Evolutionary conservation across 2,329 filamentous ascomycete genomes (phyloP), one percentile per base, ranked within the genome.

Genomic region (Alternaria viburni): DNA sequence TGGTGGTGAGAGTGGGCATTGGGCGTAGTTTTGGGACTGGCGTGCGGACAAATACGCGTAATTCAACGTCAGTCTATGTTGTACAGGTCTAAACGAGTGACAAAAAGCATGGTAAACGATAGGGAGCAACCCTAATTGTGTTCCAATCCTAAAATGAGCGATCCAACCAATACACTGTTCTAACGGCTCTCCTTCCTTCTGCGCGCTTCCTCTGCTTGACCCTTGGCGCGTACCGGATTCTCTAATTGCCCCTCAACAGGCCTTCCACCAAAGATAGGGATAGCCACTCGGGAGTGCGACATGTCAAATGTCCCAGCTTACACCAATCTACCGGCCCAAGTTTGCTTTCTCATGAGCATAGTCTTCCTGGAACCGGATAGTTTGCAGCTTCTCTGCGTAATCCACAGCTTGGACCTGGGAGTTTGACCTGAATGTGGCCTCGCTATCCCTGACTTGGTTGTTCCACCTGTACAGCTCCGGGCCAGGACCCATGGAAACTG

Each of bases 391-490:
- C 13, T 36, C 9, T 13, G 59, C 59, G 17, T 61, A 61, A 30
- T 51, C 23, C 1, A 21, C 47, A 12, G 12, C 8, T 6, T 46
- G 19, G 1, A 15, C 15, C 15, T 51, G 59, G 19, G 46, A 46
- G 10, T 32, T 28, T 12, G 26, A 36, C 41, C 59, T 32, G 23
- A 41, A 55, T 7, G 57, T 63, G 12, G 30, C 61, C 11, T 61
- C 59, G 21, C 59, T 57, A 13, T 61, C 54, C n/a, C 52, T 57
- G 4, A 21, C 12, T 41, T 60, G 44, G 23, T 36, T 49, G 46
- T 60, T 60, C 63, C 63, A 66, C 25, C 63, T 59, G 23, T 63
- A 63, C 26, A 66, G 25, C 28, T 66, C 52, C 5, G 63, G 63
- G 3, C 49, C 63, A 17, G 47, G 21, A 10, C 51, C 56, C 13